phyloP scores from a whole-genome alignment of 306 rosid species.

The Inga oerstediana region DNA sequence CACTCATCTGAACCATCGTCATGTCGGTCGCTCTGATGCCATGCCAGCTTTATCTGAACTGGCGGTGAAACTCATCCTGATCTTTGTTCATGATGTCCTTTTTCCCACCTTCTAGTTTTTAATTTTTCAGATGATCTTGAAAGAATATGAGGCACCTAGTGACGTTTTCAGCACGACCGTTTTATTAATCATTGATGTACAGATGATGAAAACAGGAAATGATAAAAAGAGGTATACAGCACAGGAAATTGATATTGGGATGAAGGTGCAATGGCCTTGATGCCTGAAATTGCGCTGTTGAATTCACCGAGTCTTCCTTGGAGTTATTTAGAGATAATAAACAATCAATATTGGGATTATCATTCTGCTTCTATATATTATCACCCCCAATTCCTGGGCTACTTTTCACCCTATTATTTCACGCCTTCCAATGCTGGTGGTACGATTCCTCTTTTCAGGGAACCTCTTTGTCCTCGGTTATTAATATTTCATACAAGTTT shows the following conservation, averaged over 20 bases:
- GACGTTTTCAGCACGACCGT: conserved; percentile 35
- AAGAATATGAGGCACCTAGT: conserved; percentile 44
- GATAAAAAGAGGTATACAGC: conserved; percentile 31
- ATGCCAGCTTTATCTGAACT: conserved; percentile 17
- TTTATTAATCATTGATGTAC: conserved; percentile 39
- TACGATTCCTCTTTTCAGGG: not conserved
- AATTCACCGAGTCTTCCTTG: conserved; percentile 13
- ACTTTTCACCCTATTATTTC: not conserved
- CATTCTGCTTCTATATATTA: not conserved
- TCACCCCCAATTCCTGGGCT: not conserved
- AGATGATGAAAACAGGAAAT: conserved; percentile 44
- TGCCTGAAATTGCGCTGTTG: not conserved
- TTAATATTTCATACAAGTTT: not conserved
- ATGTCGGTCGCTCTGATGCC: conserved; percentile 22
- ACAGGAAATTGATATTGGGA: conserved; percentile 34
- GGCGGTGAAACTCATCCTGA: conserved; percentile 16
- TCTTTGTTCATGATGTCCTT: conserved; percentile 16
- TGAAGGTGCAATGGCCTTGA: conserved; percentile 32
- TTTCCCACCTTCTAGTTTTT: not conserved
- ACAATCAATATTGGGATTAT: not conserved
- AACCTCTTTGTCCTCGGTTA: not conserved
- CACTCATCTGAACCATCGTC: conserved; percentile 15
- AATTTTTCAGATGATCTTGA: conserved; percentile 18
- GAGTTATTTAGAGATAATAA: not conserved
- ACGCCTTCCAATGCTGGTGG: not conserved